phyloP scores from a whole-genome alignment of 2,329 filamentous ascomycete genomes.

The Lasiodiplodia citricola region DNA sequence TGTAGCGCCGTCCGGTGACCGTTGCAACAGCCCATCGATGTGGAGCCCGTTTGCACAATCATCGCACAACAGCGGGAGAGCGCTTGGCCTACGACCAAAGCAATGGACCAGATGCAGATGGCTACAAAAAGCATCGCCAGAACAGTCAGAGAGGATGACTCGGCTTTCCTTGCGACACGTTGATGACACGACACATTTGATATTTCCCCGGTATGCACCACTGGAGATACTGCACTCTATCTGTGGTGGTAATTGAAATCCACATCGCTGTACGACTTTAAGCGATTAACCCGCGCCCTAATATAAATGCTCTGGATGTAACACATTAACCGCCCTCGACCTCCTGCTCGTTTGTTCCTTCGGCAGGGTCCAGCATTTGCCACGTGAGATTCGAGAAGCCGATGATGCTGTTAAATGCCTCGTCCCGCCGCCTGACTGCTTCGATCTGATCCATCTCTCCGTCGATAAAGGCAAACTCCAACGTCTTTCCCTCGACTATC shows the following conservation, averaged over 20 bases:
- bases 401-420: slow-evolving; percentile 44
- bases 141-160: not conserved
- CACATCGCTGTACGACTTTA: no score
- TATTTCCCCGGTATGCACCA: not conserved
- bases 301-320: not conserved
- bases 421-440: slow-evolving; percentile 39
- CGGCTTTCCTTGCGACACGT: not conserved
- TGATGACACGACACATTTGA: not conserved
- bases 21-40: not conserved
- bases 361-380: slow-evolving; percentile 38
- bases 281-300: no score
- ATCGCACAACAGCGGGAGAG: not conserved
- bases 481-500: slow-evolving; percentile 1
- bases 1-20: not conserved
- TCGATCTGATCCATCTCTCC: slow-evolving; percentile 30
- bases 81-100: not conserved
- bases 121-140: not conserved
- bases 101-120: not conserved
- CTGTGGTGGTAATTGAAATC: no score
- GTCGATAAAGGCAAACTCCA: slow-evolving; percentile 28
- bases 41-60: not conserved
- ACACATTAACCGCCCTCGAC: not conserved
- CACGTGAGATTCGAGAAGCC: slow-evolving; percentile 43
- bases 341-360: slow-evolving; percentile 11
- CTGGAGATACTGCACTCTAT: not conserved